phyloP scores from a whole-genome alignment of 495 filamentous ascomycete species.

The Aspergillus panamensis region DNA sequence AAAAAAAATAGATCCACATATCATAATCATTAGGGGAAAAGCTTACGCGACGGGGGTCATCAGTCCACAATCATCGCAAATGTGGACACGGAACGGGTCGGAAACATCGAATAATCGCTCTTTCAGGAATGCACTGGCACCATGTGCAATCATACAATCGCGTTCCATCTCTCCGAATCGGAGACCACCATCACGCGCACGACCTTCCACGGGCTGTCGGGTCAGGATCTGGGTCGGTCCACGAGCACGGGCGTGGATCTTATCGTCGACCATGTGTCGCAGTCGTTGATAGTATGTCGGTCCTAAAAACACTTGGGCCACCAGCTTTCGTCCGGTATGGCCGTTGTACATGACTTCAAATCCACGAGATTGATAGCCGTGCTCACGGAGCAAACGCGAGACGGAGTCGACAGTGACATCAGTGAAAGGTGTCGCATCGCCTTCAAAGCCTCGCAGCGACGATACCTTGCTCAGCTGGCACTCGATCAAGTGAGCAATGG shows the following conservation, averaged over 20 bases:
- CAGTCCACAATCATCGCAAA: slow-evolving; percentile 97
- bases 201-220: slow-evolving; percentile 95
- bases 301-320: slow-evolving; percentile 92
- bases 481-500: slow-evolving; percentile 99
- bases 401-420: slow-evolving; percentile 94
- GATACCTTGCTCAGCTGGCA: slow-evolving; percentile 95
- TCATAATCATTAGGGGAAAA: slow-evolving; percentile 1
- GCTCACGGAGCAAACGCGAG: slow-evolving; percentile 81
- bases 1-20: slow-evolving; percentile 5
- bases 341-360: slow-evolving; percentile 99
- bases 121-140: slow-evolving; percentile 93
- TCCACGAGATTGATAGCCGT: slow-evolving; percentile 93
- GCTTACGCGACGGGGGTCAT: slow-evolving; percentile 99
- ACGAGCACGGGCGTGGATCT: slow-evolving; percentile 95
- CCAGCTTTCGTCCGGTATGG: slow-evolving; percentile 88
- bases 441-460: slow-evolving; percentile 83
- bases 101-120: slow-evolving; percentile 95
- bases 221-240: slow-evolving; percentile 97
- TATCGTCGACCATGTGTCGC: slow-evolving; percentile 99
- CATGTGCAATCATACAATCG: slow-evolving; percentile 99
- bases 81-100: slow-evolving; percentile 96
- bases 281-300: slow-evolving; percentile 99
- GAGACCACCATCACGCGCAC: slow-evolving; percentile 94
- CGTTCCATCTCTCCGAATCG: slow-evolving; percentile 99
- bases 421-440: slow-evolving; percentile 97